phyloP scores from a whole-genome alignment of 208 protist genomes.

The Trypanosoma mega region DNA sequence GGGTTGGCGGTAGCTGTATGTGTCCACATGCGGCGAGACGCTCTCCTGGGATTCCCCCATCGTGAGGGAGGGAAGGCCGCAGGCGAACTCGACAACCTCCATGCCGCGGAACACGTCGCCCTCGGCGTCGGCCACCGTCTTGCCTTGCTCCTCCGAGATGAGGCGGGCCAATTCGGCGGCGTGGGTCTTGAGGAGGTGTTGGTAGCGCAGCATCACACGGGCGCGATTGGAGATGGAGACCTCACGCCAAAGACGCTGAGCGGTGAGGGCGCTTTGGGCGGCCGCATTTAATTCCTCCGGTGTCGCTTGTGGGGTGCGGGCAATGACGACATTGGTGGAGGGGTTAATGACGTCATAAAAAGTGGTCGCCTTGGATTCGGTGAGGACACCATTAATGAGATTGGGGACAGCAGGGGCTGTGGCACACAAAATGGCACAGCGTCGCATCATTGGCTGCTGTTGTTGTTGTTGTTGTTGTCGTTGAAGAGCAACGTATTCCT shows the following conservation, averaged over 20 bases:
- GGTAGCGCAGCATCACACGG: constrained; percentile 69
- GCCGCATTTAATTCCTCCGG: constrained; percentile 78
- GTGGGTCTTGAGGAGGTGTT: constrained; percentile 68
- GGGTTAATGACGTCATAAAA: constrained; percentile 70
- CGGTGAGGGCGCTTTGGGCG: constrained; percentile 33
- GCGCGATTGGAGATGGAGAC: constrained; percentile 56
- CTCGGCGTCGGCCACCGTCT: constrained; percentile 82
- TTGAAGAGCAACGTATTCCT: too few relatives aligned
- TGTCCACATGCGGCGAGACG: constrained; percentile 80
- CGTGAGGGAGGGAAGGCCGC: constrained; percentile 45
- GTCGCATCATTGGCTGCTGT: neutral
- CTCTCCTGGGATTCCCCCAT: constrained; percentile 90
- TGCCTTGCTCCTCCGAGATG: constrained; percentile 90
- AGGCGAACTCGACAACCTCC: constrained; percentile 93
- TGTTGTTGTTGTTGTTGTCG: neutral
- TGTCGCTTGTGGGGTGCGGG: constrained; percentile 60
- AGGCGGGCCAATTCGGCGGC: constrained; percentile 51
- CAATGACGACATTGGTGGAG: constrained; percentile 80
- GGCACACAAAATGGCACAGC: constrained; percentile 1
- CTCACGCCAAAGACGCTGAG: constrained; percentile 58
- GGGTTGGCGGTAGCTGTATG: constrained; percentile 82
- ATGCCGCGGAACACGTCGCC: constrained; percentile 92
- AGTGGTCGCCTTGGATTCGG: constrained; percentile 54
- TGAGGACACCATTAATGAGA: constrained; percentile 83
- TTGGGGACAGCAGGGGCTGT: constrained; percentile 30